Conservation (phyloP, 371 early-diverging fungal genomes). For the Circinella minor region DNA sequence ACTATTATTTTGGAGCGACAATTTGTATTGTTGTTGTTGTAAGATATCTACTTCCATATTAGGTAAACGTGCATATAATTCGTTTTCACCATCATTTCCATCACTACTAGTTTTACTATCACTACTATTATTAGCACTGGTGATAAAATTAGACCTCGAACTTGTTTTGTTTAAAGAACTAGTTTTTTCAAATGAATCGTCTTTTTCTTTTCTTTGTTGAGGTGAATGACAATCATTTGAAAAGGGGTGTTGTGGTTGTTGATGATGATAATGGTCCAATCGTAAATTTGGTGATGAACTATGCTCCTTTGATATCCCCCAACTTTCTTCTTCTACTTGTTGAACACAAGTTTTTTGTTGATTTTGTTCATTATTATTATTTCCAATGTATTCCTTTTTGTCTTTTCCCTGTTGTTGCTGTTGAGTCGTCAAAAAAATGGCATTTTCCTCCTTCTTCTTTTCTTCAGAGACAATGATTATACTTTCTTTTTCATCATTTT, state of each 20-base stretch:
- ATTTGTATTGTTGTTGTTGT: neutral
- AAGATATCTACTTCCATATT: slow-evolving; percentile 5
- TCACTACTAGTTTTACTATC: neutral
- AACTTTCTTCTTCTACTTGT: neutral
- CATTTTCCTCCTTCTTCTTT: neutral
- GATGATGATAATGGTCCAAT: neutral
- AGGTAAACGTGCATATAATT: neutral
- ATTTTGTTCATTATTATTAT: neutral
- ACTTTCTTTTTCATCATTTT: too few relatives aligned
- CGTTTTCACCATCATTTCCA: neutral
- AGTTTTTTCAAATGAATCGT: too few relatives aligned
- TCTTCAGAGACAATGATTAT: neutral
- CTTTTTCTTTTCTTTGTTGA: neutral
- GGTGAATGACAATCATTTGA: neutral
- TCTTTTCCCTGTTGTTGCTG: too few relatives aligned
- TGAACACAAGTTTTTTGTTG: neutral
- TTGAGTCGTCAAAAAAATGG: neutral
- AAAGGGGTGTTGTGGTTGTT: too few relatives aligned
- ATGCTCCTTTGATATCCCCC: neutral
- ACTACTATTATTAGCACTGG: neutral
- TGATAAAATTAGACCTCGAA: neutral
- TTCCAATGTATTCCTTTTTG: neutral
- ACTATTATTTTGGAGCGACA: too few relatives aligned
- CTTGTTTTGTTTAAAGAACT: neutral
- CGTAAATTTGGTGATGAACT: neutral